Evolutionary conservation across 1,139 yeast genomes (phyloP), one percentile per base, ranked within the genome.

Genomic region (Kodamaea sp.): DNA sequence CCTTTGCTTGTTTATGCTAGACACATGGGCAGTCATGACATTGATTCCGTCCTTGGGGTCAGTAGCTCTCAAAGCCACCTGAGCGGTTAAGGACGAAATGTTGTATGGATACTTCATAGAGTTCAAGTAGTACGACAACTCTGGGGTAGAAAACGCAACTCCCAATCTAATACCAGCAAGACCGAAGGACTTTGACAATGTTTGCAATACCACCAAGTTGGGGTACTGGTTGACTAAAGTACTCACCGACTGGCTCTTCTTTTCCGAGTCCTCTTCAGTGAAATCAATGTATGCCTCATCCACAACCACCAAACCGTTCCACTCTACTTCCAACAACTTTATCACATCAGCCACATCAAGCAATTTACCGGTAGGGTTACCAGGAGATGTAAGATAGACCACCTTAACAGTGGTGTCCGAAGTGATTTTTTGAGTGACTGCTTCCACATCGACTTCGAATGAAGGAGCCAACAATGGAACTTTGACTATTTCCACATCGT

Each of bases 271-370:
- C 3, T 34, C 6, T 8, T 31, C 22, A 4, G 94, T 67, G 57
- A 92, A 92, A 55, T 92, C 98, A 40, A 94, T 76, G 58, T 92
- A 92, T 0, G 98, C 98, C 61, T 92, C 98, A 59, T 92, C 98
- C 1, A 89, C 83, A 10, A 90, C 83, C 8, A 92, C 78, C 22
- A 90, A 59, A 4, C 96, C 97, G 50, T 82, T 80, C 83, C 89
- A 83, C 14, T 72, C 70, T 20, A 70, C 66, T 9, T 67, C 55
- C 35, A 87, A 61, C 15, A 92, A 59, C 31, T 67, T 60, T 29
- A 76, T 63, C 14, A 92, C 62, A 16, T 65, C 61, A 0, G 57
- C 59, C 7, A 73, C 68, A 18, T 73, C 68, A 25, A 92, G 58
- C 31, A 78, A 62, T 24, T 79, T 74, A 4, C 84, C 97, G 0